phyloP scores from a whole-genome alignment of 768 basidiomycete species.

The Rhodotorula babjevae region DNA sequence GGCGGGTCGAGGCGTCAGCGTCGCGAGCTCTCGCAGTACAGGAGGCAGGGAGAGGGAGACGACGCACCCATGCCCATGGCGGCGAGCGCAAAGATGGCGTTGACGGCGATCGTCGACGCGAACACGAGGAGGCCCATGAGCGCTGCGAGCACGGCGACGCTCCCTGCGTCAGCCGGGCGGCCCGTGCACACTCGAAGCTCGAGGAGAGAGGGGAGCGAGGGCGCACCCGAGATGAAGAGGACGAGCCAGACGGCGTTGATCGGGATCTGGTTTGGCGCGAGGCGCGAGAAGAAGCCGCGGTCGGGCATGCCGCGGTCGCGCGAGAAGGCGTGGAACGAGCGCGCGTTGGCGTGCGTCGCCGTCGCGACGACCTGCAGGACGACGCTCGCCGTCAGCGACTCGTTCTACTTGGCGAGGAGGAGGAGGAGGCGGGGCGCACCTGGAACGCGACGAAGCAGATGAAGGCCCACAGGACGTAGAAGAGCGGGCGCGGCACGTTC shows the following conservation, averaged over 20 bases:
- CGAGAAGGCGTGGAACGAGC: constrained; percentile 78
- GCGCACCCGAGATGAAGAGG: constrained; percentile 33
- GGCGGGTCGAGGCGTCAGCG: not conserved
- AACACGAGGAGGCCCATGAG: constrained; percentile 38
- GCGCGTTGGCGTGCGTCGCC: constrained; percentile 72
- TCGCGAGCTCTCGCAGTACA: not conserved
- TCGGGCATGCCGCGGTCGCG: constrained; percentile 65
- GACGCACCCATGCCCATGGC: constrained; percentile 27
- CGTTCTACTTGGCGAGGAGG: not conserved
- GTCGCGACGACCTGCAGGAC: constrained; percentile 41
- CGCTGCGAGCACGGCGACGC: too few relatives aligned
- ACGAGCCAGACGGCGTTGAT: constrained; percentile 43
- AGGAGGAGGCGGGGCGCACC: constrained; percentile 59
- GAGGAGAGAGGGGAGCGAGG: not conserved
- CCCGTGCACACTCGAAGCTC: too few relatives aligned
- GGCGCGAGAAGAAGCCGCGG: constrained; percentile 67
- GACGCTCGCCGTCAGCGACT: too few relatives aligned
- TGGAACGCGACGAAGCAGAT: constrained; percentile 84
- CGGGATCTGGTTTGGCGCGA: constrained; percentile 67
- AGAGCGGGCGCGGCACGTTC: constrained; percentile 58
- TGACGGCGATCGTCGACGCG: constrained; percentile 39
- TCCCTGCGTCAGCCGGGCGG: too few relatives aligned
- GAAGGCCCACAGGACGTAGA: constrained; percentile 66
- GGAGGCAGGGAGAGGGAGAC: too few relatives aligned
- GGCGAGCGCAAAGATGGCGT: constrained; percentile 41